phyloP scores from a whole-genome alignment of 129 eudicot genomes.

The Arctium minus region DNA sequence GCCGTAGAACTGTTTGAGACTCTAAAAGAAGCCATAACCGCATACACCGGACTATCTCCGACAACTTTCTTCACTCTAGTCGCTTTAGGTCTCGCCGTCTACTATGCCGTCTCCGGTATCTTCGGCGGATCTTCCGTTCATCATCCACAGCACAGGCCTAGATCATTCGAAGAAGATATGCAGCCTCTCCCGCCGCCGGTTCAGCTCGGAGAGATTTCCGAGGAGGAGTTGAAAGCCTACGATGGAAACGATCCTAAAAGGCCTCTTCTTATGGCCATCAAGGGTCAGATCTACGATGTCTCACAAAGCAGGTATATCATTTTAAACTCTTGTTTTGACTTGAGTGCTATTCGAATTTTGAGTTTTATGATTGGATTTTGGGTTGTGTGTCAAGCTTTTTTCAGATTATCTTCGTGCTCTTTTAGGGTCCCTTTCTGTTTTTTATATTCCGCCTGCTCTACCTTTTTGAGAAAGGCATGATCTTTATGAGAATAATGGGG shows the following conservation, averaged over 20 bases:
- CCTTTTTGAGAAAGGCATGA: neutral
- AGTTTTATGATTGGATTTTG: neutral
- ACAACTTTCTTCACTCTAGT: slow-evolving; percentile 56
- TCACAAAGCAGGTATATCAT: slow-evolving; percentile 77
- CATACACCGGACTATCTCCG: slow-evolving; percentile 73
- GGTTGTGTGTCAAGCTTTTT: neutral
- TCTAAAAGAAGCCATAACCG: slow-evolving; percentile 53
- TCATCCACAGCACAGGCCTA: slow-evolving; percentile 22
- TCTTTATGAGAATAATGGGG: neutral
- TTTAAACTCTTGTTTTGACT: neutral
- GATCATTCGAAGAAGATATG: slow-evolving; percentile 39
- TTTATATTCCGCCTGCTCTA: neutral
- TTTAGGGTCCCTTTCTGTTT: neutral
- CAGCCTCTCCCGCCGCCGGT: slow-evolving; percentile 87
- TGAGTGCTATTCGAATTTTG: neutral
- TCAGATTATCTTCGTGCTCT: neutral
- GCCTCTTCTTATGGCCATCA: slow-evolving; percentile 93
- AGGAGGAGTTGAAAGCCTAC: slow-evolving; percentile 59
- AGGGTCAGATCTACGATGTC: slow-evolving; percentile 91
- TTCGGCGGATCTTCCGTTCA: slow-evolving; percentile 49
- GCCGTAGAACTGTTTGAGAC: slow-evolving; percentile 59
- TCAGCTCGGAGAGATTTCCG: slow-evolving; percentile 74
- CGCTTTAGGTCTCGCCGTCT: slow-evolving; percentile 58
- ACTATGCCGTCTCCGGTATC: slow-evolving; percentile 46
- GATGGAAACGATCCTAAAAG: slow-evolving; percentile 68